A percentile compares a stretch with the other conserved stretches of the same genome.
These are phyloP conservation scores for Claviceps humidiphila DNA, from an alignment of 2,329 filamentous ascomycete species.

Conservation along the genomic window DNA sequence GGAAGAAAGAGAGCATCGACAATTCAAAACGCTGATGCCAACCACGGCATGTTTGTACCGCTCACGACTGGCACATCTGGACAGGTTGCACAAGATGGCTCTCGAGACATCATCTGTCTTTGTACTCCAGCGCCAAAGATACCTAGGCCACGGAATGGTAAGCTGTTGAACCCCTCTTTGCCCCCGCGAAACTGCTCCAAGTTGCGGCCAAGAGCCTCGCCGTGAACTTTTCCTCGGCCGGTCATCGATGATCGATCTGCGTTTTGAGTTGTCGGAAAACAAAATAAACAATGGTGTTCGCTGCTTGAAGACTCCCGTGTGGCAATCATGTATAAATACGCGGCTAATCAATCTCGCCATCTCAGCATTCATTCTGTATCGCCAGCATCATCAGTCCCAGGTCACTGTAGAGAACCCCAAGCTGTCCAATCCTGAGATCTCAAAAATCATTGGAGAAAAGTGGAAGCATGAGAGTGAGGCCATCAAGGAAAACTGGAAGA, in stretches of 20 bases:
- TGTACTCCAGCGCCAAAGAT: constrained; percentile 45
- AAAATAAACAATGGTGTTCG: not conserved
- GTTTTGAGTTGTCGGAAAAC: no score
- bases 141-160: constrained; percentile 46
- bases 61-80: constrained; percentile 16
- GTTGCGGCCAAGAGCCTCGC: not conserved
- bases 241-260: not conserved
- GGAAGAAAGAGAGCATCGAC: constrained; percentile 32
- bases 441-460: constrained; percentile 89
- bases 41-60: constrained; percentile 19
- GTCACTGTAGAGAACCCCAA: constrained; percentile 77
- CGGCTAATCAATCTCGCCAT: constrained; percentile 13
- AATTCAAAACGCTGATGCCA: constrained; percentile 32
- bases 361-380: constrained; percentile 92
- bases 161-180: constrained; percentile 14
- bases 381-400: constrained; percentile 76
- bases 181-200: not conserved
- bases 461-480: constrained; percentile 69
- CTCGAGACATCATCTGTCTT: constrained; percentile 37
- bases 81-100: constrained; percentile 16
- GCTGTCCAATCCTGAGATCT: constrained; percentile 88
- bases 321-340: not conserved
- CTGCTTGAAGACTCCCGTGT: not conserved
- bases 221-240: not conserved
- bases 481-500: constrained; percentile 76